Evolutionary conservation across 495 filamentous ascomycete genomes (phyloP).

Genomic region (Lasiosphaeria hispida): DNA sequence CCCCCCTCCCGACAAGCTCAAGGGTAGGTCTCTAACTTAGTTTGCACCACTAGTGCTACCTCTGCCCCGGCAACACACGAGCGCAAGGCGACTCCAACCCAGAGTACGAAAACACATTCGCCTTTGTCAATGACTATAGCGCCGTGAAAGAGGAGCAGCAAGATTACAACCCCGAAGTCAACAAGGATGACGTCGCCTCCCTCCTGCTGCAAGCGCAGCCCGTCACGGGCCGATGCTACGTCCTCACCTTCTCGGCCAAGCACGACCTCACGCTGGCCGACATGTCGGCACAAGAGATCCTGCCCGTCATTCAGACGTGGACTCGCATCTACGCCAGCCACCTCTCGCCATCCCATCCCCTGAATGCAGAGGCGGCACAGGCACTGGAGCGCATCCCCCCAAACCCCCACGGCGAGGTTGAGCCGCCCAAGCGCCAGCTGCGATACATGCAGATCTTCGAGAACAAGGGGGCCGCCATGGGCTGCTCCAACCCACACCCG

Average conservation of each 20-base stretch:
- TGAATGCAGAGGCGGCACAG: conserved; percentile 44
- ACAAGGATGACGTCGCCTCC: conserved; percentile 59
- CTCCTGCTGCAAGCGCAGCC: conserved; percentile 79
- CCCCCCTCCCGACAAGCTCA: not conserved
- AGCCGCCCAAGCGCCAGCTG: conserved; percentile 70
- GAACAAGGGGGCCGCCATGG: conserved; percentile 98
- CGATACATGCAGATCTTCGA: conserved; percentile 99
- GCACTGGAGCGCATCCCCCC: conserved; percentile 39
- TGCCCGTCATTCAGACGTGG: conserved; percentile 81
- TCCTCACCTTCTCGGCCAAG: conserved; percentile 84
- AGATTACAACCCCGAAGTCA: conserved; percentile 38
- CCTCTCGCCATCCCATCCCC: conserved; percentile 67
- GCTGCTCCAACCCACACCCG: conserved; percentile 97
- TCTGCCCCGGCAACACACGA: conserved; percentile 94
- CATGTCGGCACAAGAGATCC: conserved; percentile 63
- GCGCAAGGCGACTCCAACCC: conserved; percentile 89
- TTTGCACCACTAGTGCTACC: conserved; percentile 63
- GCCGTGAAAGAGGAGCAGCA: conserved; percentile 92
- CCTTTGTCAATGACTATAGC: conserved; percentile 97
- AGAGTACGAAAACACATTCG: conserved; percentile 79
- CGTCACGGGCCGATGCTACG: conserved; percentile 95
- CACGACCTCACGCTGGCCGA: conserved; percentile 94
- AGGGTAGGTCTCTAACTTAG: not conserved
- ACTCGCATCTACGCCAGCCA: conserved; percentile 82
- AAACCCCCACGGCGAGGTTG: conserved; percentile 38